phyloP scores from a whole-genome alignment of 2,329 filamentous ascomycete species.

The Ophiostoma piceae region DNA sequence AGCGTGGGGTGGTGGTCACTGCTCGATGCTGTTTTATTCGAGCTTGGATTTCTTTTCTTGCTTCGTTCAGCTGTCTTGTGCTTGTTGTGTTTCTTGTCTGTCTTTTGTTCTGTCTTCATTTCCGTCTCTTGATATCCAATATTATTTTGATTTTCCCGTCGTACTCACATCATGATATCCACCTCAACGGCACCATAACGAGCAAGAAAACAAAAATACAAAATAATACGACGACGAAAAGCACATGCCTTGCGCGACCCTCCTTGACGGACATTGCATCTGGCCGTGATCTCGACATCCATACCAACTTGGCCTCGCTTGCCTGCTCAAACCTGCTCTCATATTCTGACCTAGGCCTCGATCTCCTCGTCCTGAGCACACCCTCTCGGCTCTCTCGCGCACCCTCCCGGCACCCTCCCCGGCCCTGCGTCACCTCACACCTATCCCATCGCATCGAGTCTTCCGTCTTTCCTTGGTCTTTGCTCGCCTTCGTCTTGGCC shows the following conservation, averaged over 20 bases:
- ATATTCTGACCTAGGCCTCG: not conserved
- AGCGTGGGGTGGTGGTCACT: not conserved
- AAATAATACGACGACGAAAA: not conserved
- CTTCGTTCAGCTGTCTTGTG: not conserved
- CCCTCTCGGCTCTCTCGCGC: not conserved
- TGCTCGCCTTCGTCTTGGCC: not conserved
- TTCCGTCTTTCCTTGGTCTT: not conserved
- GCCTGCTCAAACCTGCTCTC: conserved; percentile 9
- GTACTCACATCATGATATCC: not conserved
- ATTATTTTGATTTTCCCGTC: not conserved
- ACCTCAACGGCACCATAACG: not conserved
- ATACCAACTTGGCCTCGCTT: not conserved
- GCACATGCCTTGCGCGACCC: not conserved
- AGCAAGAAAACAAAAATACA: not conserved
- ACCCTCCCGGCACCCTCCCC: not conserved
- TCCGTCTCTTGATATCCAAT: not conserved
- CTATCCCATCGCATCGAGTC: not conserved
- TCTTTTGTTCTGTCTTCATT: not conserved
- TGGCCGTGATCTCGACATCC: not conserved
- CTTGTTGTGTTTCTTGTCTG: not conserved
- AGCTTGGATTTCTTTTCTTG: not conserved
- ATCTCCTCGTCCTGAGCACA: too few relatives aligned
- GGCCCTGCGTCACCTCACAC: not conserved
- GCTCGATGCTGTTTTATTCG: not conserved
- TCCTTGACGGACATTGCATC: not conserved